Evolutionary conservation across 257 asterid genomes (phyloP).

Genomic region (Eustoma russellianum): DNA sequence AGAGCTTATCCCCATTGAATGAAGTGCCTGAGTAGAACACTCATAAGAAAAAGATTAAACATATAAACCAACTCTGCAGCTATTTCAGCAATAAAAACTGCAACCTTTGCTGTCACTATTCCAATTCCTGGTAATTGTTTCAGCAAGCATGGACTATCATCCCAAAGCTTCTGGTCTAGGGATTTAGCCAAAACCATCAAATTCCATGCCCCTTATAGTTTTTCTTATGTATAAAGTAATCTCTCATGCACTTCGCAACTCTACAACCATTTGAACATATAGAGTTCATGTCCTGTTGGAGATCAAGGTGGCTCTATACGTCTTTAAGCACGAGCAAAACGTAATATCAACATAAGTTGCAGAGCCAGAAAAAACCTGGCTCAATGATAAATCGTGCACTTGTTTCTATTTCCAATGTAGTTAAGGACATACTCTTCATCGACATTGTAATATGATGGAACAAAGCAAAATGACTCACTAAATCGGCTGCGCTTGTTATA

Average conservation of each 20-base stretch:
- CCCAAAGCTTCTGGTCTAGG: conserved; percentile 86
- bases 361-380: conserved; percentile 54
- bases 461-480: no score
- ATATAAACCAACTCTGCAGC: neutral
- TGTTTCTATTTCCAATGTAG: no score
- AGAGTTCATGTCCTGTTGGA: conserved; percentile 64
- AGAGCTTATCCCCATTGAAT: conserved; percentile 83
- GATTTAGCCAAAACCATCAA: conserved; percentile 70
- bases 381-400: conserved; percentile 85
- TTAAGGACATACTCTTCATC: no score
- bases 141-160: conserved; percentile 86
- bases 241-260: conserved; percentile 95
- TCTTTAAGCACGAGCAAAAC: no score
- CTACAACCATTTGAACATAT: conserved; percentile 86
- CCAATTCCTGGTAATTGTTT: conserved; percentile 97
- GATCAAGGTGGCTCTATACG: neutral
- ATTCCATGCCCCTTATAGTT: conserved; percentile 68
- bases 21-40: conserved; percentile 58
- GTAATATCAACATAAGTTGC: neutral
- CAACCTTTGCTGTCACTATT: conserved; percentile 98
- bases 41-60: neutral
- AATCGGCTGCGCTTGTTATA: no score
- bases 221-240: conserved; percentile 67
- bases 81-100: neutral
- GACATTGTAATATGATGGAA: no score